These are phyloP conservation scores for Phytophthora pini DNA, from an alignment of 352 stramenopile species.

Conservation along the genomic window DNA sequence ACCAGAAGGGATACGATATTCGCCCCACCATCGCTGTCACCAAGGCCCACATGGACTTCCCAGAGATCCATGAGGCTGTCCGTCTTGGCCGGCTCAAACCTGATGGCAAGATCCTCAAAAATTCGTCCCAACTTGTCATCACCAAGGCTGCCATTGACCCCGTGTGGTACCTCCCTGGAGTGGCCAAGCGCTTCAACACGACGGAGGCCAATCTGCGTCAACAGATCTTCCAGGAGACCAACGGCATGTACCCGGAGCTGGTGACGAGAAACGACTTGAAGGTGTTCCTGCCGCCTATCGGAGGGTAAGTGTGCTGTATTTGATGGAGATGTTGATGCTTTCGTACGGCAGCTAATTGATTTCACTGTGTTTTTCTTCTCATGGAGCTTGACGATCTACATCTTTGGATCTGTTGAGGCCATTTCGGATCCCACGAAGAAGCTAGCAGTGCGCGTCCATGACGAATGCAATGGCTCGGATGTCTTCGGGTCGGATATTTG, in stretches of 20 bases:
- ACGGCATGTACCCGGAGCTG: conserved; percentile 99
- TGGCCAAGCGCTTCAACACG: conserved; percentile 98
- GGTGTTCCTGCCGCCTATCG: conserved; percentile 98
- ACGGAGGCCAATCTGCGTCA: conserved; percentile 95
- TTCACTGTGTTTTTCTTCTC: not conserved
- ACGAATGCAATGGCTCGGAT: conserved; percentile 99
- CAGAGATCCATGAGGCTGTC: conserved; percentile 97
- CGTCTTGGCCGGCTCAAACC: conserved; percentile 93
- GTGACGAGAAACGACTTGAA: conserved; percentile 99
- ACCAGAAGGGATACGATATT: conserved; percentile 98
- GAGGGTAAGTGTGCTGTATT: conserved; percentile 69
- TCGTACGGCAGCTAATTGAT: conserved; percentile 8
- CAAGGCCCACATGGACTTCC: conserved; percentile 99
- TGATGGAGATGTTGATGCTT: not conserved
- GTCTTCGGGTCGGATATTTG: conserved; percentile 99
- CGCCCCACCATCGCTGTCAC: conserved; percentile 97
- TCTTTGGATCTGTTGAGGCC: conserved; percentile 97
- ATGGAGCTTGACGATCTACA: conserved; percentile 95
- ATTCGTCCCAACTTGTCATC: conserved; percentile 91
- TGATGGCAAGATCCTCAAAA: conserved; percentile 96
- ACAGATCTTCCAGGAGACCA: conserved; percentile 99
- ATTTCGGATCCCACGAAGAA: conserved; percentile 98
- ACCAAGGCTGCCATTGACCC: conserved; percentile 99
- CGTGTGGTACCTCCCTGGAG: conserved; percentile 99
- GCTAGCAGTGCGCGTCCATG: conserved; percentile 97